These are phyloP conservation scores for Lachancea meyersii DNA, from an alignment of 805 yeast genomes.

Conservation along the genomic window DNA sequence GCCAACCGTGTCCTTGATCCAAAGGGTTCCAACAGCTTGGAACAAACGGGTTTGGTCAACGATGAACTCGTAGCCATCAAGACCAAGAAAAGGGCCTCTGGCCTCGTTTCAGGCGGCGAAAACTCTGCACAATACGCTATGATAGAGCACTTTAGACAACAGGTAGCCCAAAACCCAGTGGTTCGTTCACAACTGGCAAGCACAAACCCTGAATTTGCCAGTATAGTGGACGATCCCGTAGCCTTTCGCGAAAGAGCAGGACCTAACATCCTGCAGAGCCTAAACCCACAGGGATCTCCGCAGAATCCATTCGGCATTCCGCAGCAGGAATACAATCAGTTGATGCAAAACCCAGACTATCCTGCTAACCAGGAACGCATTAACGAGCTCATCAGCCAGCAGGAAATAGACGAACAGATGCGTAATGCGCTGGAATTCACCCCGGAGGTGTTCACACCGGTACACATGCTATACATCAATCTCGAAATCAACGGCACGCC, in stretches of 20 bases:
- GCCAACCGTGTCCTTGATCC: conserved; percentile 39
- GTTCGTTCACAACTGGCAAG: conserved; percentile 33
- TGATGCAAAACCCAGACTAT: conserved; percentile 62
- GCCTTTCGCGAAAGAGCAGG: conserved; percentile 41
- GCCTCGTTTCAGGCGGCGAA: not conserved
- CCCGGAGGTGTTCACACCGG: conserved; percentile 83
- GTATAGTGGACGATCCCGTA: conserved; percentile 41
- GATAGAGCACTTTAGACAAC: conserved; percentile 46
- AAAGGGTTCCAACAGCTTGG: conserved; percentile 35
- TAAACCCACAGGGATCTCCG: conserved; percentile 14
- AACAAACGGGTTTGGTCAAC: conserved; percentile 44
- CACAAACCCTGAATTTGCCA: conserved; percentile 44
- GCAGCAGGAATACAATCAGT: conserved; percentile 42
- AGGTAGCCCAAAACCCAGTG: conserved; percentile 39
- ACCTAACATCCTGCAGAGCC: conserved; percentile 33
- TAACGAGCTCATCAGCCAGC: conserved; percentile 59
- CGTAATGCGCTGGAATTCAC: conserved; percentile 75
- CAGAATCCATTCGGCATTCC: conserved; percentile 34
- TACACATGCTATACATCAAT: conserved; percentile 76
- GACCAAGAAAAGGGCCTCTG: conserved; percentile 18
- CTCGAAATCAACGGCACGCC: conserved; percentile 72
- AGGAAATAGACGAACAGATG: conserved; percentile 74
- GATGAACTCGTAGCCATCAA: conserved; percentile 50
- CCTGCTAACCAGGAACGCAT: conserved; percentile 63
- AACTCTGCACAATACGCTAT: conserved; percentile 19